These are phyloP conservation scores for Rhytidiadelphus loreus DNA, from an alignment of 225 moss, liverwort and hornwort genomes.

Conservation along the genomic window DNA sequence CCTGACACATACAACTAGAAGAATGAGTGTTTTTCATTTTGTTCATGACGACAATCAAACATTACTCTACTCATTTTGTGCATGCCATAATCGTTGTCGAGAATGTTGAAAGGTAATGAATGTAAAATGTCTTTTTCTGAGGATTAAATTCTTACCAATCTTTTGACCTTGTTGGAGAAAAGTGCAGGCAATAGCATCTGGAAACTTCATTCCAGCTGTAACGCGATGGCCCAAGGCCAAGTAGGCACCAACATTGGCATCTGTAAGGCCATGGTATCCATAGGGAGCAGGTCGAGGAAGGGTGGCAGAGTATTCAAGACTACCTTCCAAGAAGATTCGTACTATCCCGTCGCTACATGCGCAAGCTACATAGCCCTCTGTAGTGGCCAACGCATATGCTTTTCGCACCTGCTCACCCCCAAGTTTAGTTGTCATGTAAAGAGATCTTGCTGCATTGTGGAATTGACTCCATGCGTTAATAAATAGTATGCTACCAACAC, in stretches of 20 bases:
- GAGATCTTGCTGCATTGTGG: neutral
- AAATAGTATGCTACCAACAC: neutral
- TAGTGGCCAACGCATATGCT: slow-evolving; percentile 49
- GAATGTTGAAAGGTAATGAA: neutral
- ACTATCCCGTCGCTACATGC: slow-evolving; percentile 69
- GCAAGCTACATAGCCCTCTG: slow-evolving; percentile 63
- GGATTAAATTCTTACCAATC: slow-evolving; percentile 27
- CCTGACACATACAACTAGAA: neutral
- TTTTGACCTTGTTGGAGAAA: slow-evolving; percentile 56
- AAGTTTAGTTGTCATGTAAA: neutral
- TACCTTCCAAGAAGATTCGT: slow-evolving; percentile 47
- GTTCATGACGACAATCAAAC: neutral
- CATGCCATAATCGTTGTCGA: neutral
- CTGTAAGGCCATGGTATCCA: slow-evolving; percentile 73
- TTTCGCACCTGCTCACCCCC: slow-evolving; percentile 48
- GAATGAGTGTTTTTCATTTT: neutral
- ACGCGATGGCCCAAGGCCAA: slow-evolving; percentile 57
- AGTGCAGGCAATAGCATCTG: slow-evolving; percentile 63
- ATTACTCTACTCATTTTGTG: neutral
- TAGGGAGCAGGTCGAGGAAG: slow-evolving; percentile 67
- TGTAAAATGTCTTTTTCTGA: neutral
- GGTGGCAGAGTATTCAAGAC: slow-evolving; percentile 55
- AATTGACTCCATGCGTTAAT: neutral
- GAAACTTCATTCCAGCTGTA: slow-evolving; percentile 53
- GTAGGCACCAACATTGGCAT: slow-evolving; percentile 51